Percentiles rank a stretch among this genome's conserved stretches.
Evolutionary conservation across 139 green algal genomes (phyloP).

Genomic region (Chlorella sp.): DNA sequence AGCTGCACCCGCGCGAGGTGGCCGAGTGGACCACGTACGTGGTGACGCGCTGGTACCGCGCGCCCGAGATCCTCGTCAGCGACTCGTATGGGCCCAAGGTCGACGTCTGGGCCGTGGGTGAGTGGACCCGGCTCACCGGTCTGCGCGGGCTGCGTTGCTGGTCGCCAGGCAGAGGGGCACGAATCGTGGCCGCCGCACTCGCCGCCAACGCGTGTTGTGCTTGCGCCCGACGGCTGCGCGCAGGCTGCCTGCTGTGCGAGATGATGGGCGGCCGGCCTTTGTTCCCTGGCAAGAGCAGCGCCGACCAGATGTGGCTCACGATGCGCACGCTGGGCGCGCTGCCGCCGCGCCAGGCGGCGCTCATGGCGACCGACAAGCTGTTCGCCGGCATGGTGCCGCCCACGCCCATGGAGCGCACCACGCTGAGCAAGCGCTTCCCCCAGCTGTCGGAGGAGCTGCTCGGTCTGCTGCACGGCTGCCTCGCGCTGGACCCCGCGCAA

Average conservation of each 20-base stretch:
- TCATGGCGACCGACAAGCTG: slow-evolving; percentile 11
- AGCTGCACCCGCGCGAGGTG: slow-evolving; percentile 6
- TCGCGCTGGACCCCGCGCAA: not conserved
- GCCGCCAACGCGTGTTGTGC: too few species aligned
- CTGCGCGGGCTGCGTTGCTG: too few species aligned
- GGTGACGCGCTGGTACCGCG: slow-evolving; percentile 60
- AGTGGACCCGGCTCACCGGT: too few species aligned
- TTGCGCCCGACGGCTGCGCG: too few species aligned
- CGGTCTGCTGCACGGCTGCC: not conserved
- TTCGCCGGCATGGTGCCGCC: not conserved
- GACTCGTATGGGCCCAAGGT: slow-evolving; percentile 49
- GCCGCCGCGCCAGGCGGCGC: slow-evolving; percentile 17
- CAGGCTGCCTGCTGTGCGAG: slow-evolving; percentile 37
- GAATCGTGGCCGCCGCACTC: too few species aligned
- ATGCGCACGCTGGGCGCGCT: slow-evolving; percentile 40
- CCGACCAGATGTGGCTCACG: slow-evolving; percentile 64
- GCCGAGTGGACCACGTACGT: slow-evolving; percentile 53
- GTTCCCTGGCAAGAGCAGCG: slow-evolving; percentile 57
- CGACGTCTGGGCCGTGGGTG: slow-evolving; percentile 63
- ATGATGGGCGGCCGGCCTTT: slow-evolving; percentile 57
- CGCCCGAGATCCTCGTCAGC: slow-evolving; percentile 75
- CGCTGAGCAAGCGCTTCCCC: not conserved
- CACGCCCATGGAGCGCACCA: not conserved
- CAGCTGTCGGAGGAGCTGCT: not conserved
- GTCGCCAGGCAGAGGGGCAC: too few species aligned